Evolutionary conservation across 2,329 filamentous ascomycete species (phyloP).

Genomic region (Delphinella strobiligena): DNA sequence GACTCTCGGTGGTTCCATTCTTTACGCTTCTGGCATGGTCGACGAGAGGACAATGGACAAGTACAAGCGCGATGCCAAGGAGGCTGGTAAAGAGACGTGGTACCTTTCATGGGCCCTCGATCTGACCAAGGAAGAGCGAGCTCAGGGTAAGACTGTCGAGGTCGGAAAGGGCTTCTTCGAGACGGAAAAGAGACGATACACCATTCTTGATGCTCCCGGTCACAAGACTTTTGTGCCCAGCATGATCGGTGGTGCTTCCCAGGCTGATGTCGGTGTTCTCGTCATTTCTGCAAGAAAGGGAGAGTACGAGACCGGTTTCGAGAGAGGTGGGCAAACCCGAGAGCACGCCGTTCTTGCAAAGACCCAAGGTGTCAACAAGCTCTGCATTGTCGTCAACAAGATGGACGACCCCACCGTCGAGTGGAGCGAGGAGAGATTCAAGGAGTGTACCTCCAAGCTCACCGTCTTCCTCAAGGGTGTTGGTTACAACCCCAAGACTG

Average conservation of each 20-base stretch:
- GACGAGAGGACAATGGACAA: conserved; percentile 97
- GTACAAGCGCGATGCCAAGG: conserved; percentile 93
- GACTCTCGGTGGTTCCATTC: conserved; percentile 83
- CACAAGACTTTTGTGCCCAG: conserved; percentile 97
- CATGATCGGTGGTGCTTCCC: conserved; percentile 73
- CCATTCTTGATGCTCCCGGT: conserved; percentile 89
- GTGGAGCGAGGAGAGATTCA: conserved; percentile 87
- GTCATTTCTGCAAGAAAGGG: conserved; percentile 96
- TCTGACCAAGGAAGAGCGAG: conserved; percentile 88
- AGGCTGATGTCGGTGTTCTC: conserved; percentile 86
- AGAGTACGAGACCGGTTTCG: conserved; percentile 97
- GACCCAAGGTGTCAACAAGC: conserved; percentile 95
- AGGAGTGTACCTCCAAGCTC: conserved; percentile 87
- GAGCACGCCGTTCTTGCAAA: conserved; percentile 97
- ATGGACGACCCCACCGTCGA: conserved; percentile 97
- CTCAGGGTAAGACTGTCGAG: conserved; percentile 96
- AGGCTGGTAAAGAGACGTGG: conserved; percentile 93
- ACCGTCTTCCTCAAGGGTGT: conserved; percentile 78
- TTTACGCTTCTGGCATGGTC: conserved; percentile 96
- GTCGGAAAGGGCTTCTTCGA: conserved; percentile 94
- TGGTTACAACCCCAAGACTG: conserved; percentile 85
- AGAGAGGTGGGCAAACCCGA: conserved; percentile 89
- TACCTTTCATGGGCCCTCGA: conserved; percentile 98
- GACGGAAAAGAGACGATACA: conserved; percentile 91
- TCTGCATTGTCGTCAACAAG: conserved; percentile 93